Evolutionary conservation across 1,139 yeast species (phyloP), one percentile per base, ranked within the genome.

Genomic region (Debaryomyces psychrophilus): DNA sequence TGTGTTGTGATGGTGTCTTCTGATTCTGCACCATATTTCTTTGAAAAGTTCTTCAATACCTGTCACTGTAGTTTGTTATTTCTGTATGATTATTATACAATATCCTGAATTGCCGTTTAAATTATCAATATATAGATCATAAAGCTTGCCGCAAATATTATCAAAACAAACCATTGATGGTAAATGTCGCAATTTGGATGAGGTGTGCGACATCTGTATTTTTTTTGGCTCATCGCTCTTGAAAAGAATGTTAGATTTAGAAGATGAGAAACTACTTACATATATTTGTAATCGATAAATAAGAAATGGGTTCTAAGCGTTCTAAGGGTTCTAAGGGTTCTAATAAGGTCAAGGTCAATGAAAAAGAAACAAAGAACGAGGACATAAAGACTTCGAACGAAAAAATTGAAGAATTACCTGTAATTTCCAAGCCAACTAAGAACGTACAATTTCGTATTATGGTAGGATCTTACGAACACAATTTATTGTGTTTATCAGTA

Each of bases 401-500:
- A 11, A 37, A 37, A 14, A 29, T 22, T 3, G 33, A 42, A 18
- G 17, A 42, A 7, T 14, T 18, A 11, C 20, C 43, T 8, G 36
- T 18, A 18, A 20, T 4, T 3, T 11, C 25, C 3, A 33, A 33
- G 29, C 17, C 37, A 33, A 12, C 29, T n/a, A 40, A 39, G 20
- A 40, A 44, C 8, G 54, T 62, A 6, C 78, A 72, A 58, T 87
- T 93, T 55, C 76, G 99, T 60, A 82, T 93, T 34, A 79, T 93
- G 59, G 95, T 90, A 8, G 99, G 98, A 18, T 90, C 98, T 1
- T 93, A 95, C 60, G 99, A 95, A 68, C 99, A 95, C 68, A 90
- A 90, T 53, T 69, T 95, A 42, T 70, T 92, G 41, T 90, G 98
- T 71, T 76, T 92, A 15, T 90, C 97, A 1, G 72, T 89, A 38